Conservation (phyloP, 768 basidiomycete species). For the Leccinellum rugosiceps region DNA sequence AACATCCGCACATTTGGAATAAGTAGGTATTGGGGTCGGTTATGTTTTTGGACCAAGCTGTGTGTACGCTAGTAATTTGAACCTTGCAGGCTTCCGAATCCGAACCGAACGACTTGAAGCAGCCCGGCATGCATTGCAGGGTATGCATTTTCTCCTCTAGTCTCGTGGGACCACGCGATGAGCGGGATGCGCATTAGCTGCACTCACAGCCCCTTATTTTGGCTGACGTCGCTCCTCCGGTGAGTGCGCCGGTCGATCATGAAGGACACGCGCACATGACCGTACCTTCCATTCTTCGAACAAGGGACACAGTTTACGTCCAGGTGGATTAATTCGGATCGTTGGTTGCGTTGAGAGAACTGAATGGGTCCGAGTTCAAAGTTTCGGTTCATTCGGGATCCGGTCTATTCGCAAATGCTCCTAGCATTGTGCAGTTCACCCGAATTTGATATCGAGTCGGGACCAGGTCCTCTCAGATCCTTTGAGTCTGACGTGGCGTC, state of each 20-base stretch:
- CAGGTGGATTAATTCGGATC: background rate
- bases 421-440: background rate
- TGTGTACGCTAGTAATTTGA: background rate
- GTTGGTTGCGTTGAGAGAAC: background rate
- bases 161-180: background rate
- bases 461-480: background rate
- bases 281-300: constrained; percentile 17
- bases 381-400: background rate
- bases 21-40: background rate
- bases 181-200: background rate
- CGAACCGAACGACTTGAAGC: background rate
- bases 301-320: background rate
- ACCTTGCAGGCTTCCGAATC: background rate
- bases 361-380: background rate
- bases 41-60: background rate
- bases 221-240: background rate
- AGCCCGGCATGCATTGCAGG: background rate
- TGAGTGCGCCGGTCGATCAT: constrained; percentile 20
- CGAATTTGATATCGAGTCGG: constrained; percentile 3
- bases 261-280: constrained; percentile 11
- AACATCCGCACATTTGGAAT: background rate
- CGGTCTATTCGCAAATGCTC: background rate
- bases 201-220: background rate
- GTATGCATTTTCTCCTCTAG: background rate
- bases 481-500: background rate